Evolutionary conservation across 2,329 filamentous ascomycete species (phyloP).

Genomic region (Arthrobotrys sinensis): DNA sequence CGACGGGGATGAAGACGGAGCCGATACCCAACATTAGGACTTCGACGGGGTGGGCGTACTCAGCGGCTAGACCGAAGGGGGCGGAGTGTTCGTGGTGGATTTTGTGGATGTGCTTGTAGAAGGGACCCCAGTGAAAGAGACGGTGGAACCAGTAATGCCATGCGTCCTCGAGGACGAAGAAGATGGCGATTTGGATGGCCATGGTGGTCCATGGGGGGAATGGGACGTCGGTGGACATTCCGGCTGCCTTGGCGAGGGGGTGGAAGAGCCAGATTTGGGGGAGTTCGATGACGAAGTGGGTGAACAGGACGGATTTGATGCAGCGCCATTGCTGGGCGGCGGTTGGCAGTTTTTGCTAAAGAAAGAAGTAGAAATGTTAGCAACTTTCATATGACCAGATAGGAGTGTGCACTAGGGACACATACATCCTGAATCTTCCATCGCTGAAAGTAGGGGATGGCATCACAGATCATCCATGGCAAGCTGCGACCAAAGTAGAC

Average conservation of each 20-base stretch:
- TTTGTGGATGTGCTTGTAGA: conserved; percentile 98
- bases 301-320: conserved; percentile 90
- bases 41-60: conserved; percentile 98
- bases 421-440: conserved; percentile 93
- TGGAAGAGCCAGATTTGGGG: conserved; percentile 99
- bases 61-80: conserved; percentile 94
- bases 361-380: background rate
- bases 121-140: conserved; percentile 89
- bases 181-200: conserved; percentile 89
- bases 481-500: conserved; percentile 94
- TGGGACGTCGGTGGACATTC: conserved; percentile 87
- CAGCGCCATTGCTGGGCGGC: conserved; percentile 94
- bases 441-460: conserved; percentile 86
- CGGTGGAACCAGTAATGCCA: conserved; percentile 99
- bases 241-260: conserved; percentile 92
- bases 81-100: conserved; percentile 99
- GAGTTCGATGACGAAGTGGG: conserved; percentile 97
- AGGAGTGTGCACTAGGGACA: too few relatives aligned
- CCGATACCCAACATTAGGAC: conserved; percentile 94
- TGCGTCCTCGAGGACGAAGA: conserved; percentile 95
- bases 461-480: conserved; percentile 93
- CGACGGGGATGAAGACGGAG: conserved; percentile 83
- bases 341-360: conserved; percentile 83
- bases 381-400: too few relatives aligned
- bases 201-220: conserved; percentile 91